Conservation (phyloP, 169 alveolate species). For the Theileria orientalis region DNA sequence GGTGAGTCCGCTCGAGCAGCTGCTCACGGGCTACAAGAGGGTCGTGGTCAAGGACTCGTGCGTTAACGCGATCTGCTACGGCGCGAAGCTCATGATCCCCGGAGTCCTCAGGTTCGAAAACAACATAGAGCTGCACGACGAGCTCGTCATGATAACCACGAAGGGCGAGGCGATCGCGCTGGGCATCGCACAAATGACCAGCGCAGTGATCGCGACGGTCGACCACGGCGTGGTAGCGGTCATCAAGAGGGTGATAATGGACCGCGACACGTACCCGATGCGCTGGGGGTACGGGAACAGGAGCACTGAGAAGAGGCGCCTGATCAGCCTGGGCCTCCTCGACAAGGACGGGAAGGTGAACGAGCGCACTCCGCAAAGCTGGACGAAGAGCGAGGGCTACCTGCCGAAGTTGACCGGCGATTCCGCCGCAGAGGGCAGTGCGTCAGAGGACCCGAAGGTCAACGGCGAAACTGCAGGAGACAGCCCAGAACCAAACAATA, state of each 20-base stretch:
- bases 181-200: constrained; percentile 99
- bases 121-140: constrained; percentile 94
- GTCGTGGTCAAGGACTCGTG: constrained; percentile 99
- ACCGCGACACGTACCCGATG: constrained; percentile 98
- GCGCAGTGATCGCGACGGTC: constrained; percentile 97
- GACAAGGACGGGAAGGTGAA: constrained; percentile 94
- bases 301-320: constrained; percentile 96
- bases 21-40: constrained; percentile 93
- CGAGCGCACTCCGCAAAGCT: constrained; percentile 92
- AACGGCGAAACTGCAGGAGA: no score
- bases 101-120: constrained; percentile 98
- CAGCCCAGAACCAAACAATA: no score
- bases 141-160: constrained; percentile 97
- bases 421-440: constrained; percentile 59
- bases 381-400: constrained; percentile 87
- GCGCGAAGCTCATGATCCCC: constrained; percentile 99
- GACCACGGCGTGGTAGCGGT: constrained; percentile 99
- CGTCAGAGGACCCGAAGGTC: not conserved
- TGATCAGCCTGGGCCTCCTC: constrained; percentile 93
- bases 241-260: constrained; percentile 99
- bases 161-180: constrained; percentile 99
- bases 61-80: constrained; percentile 99
- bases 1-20: constrained; percentile 95
- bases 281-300: constrained; percentile 99
- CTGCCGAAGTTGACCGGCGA: constrained; percentile 80